phyloP scores from a whole-genome alignment of 1,139 yeast genomes.

The Taiozyma sp. region DNA sequence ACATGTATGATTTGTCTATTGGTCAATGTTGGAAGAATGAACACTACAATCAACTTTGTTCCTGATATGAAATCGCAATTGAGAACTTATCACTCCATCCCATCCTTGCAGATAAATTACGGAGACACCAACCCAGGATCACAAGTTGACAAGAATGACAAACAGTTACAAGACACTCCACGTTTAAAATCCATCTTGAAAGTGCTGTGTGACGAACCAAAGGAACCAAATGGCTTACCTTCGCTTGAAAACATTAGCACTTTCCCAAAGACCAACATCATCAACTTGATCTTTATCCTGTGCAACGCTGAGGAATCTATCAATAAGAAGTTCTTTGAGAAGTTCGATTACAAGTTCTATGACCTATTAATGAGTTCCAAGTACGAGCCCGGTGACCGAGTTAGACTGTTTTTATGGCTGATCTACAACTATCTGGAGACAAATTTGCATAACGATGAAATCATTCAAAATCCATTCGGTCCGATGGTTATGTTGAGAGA shows the following conservation, averaged over 20 bases:
- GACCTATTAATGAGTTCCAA: constrained; percentile 58
- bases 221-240: constrained; percentile 47
- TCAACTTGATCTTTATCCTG: constrained; percentile 70
- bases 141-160: constrained; percentile 31
- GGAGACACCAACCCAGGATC: not conserved
- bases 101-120: constrained; percentile 67
- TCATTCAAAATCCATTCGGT: constrained; percentile 67
- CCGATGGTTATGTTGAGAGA: constrained; percentile 41
- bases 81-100: constrained; percentile 90
- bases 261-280: constrained; percentile 55
- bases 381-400: constrained; percentile 56
- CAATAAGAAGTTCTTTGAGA: constrained; percentile 33
- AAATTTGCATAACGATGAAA: constrained; percentile 46
- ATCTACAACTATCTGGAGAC: constrained; percentile 79
- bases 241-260: constrained; percentile 35
- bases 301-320: constrained; percentile 60
- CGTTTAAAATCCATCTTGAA: constrained; percentile 84
- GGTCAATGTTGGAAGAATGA: constrained; percentile 91
- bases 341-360: constrained; percentile 36
- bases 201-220: constrained; percentile 62
- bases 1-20: constrained; percentile 81
- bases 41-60: constrained; percentile 91
- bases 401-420: constrained; percentile 77
- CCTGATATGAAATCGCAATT: constrained; percentile 96
- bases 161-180: constrained; percentile 93